Evolutionary conservation across 2,329 filamentous ascomycete genomes (phyloP).

Genomic region (Ophiostoma montium): DNA sequence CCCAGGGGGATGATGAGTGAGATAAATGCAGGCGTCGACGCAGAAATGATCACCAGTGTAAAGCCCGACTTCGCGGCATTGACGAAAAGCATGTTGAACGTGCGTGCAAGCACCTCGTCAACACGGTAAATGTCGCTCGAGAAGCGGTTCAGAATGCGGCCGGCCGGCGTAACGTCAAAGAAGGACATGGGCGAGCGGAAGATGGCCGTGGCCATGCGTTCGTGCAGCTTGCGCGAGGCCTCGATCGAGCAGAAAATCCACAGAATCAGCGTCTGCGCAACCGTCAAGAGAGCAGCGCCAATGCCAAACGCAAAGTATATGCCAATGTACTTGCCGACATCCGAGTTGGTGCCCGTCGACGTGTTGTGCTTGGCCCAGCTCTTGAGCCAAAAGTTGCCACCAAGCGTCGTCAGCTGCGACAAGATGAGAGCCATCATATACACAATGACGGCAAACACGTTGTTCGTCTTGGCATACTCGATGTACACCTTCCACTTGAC

Average conservation of each 20-base stretch:
- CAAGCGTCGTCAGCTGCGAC: conserved; percentile 70
- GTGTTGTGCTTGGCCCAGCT: conserved; percentile 77
- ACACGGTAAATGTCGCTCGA: conserved; percentile 67
- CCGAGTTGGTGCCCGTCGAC: conserved; percentile 48
- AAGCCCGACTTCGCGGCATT: conserved; percentile 64
- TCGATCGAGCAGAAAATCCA: conserved; percentile 99
- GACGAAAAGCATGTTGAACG: conserved; percentile 92
- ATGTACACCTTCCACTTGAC: conserved; percentile 94
- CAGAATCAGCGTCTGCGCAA: conserved; percentile 82
- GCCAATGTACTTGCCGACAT: conserved; percentile 82
- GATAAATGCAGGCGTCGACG: conserved; percentile 67
- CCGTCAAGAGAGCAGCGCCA: conserved; percentile 69
- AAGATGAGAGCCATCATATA: conserved; percentile 67
- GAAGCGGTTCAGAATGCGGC: conserved; percentile 93
- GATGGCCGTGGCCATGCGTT: conserved; percentile 92
- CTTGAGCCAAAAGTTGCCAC: conserved; percentile 85
- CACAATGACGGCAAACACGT: conserved; percentile 66
- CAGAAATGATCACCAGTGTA: conserved; percentile 74
- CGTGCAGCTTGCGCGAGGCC: conserved; percentile 91
- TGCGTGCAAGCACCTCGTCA: conserved; percentile 86
- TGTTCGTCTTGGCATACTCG: conserved; percentile 92
- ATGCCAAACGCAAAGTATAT: conserved; percentile 93
- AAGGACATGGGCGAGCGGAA: conserved; percentile 98
- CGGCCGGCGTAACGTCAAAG: conserved; percentile 92
- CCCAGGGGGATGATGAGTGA: conserved; percentile 68